Evolutionary conservation across 225 moss, liverwort and hornwort genomes (phyloP), one percentile per base, ranked within the genome.

Genomic region (Lunularia cruciata): DNA sequence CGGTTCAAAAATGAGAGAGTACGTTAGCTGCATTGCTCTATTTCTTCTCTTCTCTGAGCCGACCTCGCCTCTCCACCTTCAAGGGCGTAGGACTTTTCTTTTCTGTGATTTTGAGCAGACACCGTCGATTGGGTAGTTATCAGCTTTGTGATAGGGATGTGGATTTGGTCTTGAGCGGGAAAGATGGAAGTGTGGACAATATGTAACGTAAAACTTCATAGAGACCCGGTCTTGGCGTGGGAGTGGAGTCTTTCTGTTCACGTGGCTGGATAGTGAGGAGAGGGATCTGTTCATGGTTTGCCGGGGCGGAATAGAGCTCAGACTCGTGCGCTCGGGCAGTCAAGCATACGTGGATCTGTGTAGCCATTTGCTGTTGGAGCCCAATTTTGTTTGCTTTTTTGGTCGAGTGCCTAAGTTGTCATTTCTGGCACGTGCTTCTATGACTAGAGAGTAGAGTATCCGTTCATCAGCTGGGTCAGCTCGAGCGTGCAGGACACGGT

Each of bases 1-100:
- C 92, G 95, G 60, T 95, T 95, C 80, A 95, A 95, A 77, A 87
- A 87, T 75, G 92, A 95, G 82, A 82, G 83, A 87, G 95, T 96
- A 79, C 57, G 88, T 84, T 16, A n/a, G 49, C 59, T 72, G 60
- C 52, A 38, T 45, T 52, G 63, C 9, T 54, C 39, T 22, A 34
- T 32, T 14, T 20, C 34, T 23, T 22, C 16, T 22, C 15, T 63
- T 25, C 20, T 23, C 39, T 18, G 20, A 8, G 5, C 42, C 0
- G 42, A 45, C 63, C 14, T 63, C 45, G 4, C 38, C 0, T 45
- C 19, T n/a, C 7, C 28, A 46, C 27, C 0, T 11, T 45, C 10
- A 27, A 45, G n/a, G n/a, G n/a, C n/a, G n/a, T n/a, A n/a, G n/a
- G n/a, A n/a, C n/a, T n/a, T n/a, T n/a, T n/a, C n/a, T n/a, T n/a